A percentile compares a stretch with the other conserved stretches of the same genome.
phyloP scores from a whole-genome alignment of 352 stramenopile species.

The Phytopythium ostracodes region DNA sequence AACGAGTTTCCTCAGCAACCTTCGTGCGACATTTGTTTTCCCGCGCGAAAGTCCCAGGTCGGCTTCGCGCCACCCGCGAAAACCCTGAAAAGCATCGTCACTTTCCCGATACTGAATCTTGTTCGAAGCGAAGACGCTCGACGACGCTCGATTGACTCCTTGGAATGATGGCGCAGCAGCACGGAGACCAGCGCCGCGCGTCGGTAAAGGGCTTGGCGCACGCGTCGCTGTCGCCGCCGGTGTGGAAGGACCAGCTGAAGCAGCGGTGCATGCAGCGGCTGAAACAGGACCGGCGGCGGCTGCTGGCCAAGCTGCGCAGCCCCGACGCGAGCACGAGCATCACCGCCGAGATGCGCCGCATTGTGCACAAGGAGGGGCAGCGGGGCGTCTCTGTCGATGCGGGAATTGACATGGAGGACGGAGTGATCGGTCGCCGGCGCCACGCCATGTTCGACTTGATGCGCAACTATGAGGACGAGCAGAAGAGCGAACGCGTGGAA shows the following conservation, averaged over 20 bases:
- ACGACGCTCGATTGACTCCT: background rate
- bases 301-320: conserved; percentile 62
- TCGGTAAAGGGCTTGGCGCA: conserved; percentile 23
- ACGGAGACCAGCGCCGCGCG: conserved; percentile 7
- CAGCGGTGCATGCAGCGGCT: conserved; percentile 68
- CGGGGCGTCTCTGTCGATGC: background rate
- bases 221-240: conserved; percentile 54
- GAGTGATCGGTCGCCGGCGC: background rate
- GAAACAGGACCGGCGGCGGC: conserved; percentile 47
- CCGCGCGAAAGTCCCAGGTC: background rate
- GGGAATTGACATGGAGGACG: background rate
- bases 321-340: conserved; percentile 44
- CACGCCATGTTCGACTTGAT: conserved; percentile 37
- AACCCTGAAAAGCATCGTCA: background rate
- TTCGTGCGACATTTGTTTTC: no score
- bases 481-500: background rate
- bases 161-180: conserved; percentile 1
- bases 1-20: no score
- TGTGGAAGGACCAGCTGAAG: conserved; percentile 76
- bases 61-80: background rate
- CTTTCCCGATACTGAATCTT: background rate
- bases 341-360: conserved; percentile 54
- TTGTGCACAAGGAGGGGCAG: conserved; percentile 43
- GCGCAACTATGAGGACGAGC: conserved; percentile 7
- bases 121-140: background rate